phyloP scores from a whole-genome alignment of 1,139 yeast genomes.

The Candida buenavistaensis region DNA sequence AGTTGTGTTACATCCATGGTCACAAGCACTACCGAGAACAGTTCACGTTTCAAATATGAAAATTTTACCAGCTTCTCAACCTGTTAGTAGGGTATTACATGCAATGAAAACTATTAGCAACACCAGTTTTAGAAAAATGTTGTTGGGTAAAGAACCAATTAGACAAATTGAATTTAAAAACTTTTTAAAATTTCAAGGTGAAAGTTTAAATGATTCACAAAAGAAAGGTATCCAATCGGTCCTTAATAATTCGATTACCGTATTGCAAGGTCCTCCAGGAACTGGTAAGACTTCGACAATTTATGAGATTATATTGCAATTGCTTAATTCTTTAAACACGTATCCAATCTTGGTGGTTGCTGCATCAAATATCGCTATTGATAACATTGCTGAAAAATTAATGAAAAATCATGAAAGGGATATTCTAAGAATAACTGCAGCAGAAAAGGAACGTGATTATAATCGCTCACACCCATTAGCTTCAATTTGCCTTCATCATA shows the following conservation, averaged over 20 bases:
- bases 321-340: constrained; percentile 53
- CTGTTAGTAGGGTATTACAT: constrained; percentile 59
- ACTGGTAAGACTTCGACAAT: constrained; percentile 69
- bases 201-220: constrained; percentile 61
- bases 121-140: constrained; percentile 55
- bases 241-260: constrained; percentile 63
- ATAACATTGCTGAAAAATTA: constrained; percentile 72
- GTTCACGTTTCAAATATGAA: constrained; percentile 42
- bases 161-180: constrained; percentile 59
- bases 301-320: constrained; percentile 63
- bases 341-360: constrained; percentile 73
- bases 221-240: constrained; percentile 68
- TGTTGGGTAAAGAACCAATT: constrained; percentile 61
- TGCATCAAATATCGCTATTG: constrained; percentile 75
- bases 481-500: constrained; percentile 63
- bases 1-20: constrained; percentile 58
- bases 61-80: constrained; percentile 62
- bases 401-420: constrained; percentile 49
- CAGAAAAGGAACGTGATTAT: constrained; percentile 63
- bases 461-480: constrained; percentile 53
- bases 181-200: constrained; percentile 48
- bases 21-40: constrained; percentile 45
- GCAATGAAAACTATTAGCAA: constrained; percentile 64
- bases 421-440: constrained; percentile 60
- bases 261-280: constrained; percentile 69